Conservation (phyloP, 495 filamentous ascomycete genomes). For the Clavariopsis aquatica region DNA sequence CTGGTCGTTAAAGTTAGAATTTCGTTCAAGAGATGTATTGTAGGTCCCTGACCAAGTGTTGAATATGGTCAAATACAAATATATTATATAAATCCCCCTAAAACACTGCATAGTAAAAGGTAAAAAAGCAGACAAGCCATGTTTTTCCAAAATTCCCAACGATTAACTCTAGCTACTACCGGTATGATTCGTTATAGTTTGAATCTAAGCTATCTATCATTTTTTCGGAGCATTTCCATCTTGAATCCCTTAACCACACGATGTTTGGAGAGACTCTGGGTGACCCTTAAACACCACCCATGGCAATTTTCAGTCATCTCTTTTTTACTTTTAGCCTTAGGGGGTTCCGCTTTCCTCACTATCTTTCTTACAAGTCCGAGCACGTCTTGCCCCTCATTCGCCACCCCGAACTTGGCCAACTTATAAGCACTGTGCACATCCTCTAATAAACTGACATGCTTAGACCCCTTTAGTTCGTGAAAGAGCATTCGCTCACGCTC, state of each 20-base stretch:
- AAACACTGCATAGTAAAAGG: no score
- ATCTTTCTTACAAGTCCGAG: not conserved
- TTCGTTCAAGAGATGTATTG: no score
- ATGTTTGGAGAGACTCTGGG: not conserved
- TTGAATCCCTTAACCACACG: no score
- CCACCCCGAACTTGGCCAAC: not conserved
- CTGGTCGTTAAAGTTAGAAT: no score
- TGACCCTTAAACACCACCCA: not conserved
- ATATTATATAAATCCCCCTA: no score
- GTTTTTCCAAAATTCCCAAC: no score
- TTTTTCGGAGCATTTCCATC: not conserved
- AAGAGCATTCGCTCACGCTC: not conserved
- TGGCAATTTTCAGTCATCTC: conserved; percentile 1
- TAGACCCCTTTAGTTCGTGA: not conserved
- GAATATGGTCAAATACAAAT: no score
- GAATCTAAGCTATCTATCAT: no score
- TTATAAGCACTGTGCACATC: not conserved
- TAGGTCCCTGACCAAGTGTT: no score
- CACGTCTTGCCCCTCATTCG: not conserved
- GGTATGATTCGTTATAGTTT: no score
- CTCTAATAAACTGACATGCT: not conserved
- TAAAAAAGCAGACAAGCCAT: no score
- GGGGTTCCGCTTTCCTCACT: not conserved
- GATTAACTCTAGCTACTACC: no score
- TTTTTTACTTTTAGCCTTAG: not conserved